Evolutionary conservation across 2,329 filamentous ascomycete species (phyloP).

Genomic region (Rugonectria rugulosa): DNA sequence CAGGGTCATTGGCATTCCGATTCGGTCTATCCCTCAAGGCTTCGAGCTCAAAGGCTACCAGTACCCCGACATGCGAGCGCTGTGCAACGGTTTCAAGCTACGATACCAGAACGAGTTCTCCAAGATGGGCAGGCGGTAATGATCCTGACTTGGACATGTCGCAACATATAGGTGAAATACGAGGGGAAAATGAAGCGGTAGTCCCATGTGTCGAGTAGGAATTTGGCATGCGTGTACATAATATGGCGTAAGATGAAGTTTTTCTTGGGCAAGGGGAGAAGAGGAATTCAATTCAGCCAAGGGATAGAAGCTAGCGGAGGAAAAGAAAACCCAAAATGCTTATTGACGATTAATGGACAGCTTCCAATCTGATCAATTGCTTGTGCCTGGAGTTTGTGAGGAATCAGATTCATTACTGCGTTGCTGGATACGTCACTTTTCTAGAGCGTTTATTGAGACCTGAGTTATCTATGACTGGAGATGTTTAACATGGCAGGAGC

Average conservation of each 20-base stretch:
- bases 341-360: constrained; percentile 7
- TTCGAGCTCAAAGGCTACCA: constrained; percentile 89
- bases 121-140: constrained; percentile 59
- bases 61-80: constrained; percentile 92
- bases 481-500: neutral
- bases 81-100: constrained; percentile 97
- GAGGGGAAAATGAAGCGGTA: neutral
- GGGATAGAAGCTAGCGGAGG: constrained; percentile 9
- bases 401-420: no score
- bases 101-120: constrained; percentile 72
- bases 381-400: neutral
- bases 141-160: neutral
- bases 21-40: constrained; percentile 91
- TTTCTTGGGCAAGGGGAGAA: constrained; percentile 2
- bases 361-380: neutral
- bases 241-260: constrained; percentile 21
- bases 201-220: constrained; percentile 22
- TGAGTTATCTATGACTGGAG: no score
- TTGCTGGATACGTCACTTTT: no score
- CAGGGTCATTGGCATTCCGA: constrained; percentile 78
- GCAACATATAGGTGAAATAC: neutral
- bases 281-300: constrained; percentile 10
- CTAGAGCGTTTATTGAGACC: no score
- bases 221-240: constrained; percentile 16
- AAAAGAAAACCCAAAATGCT: constrained; percentile 11